Base-by-base conservation (phyloP, 305 asterid species). In the Fraxinus paxiana region DNA sequence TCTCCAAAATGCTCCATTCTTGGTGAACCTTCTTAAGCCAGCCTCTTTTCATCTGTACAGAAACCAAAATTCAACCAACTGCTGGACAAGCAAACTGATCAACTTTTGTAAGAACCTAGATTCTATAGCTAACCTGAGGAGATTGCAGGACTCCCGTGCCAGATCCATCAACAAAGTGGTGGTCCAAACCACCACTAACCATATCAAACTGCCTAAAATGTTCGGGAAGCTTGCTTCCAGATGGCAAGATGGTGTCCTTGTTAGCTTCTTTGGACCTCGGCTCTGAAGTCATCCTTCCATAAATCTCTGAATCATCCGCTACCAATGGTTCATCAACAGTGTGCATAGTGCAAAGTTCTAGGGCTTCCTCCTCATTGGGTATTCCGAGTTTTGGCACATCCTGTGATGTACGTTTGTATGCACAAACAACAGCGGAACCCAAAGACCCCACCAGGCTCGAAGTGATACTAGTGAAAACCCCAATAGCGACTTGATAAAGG, bases 1-100 rank as follows among this genome's bases (percentile, higher is more conserved):
- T 91, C 86, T 89, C 88, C 82, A 96, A 89, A 87, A 91, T 89
- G 87, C 88, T 87, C 99, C 99, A 96, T 89, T 96, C 99, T 87
- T 91, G 89, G 81, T 91, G 92, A 78, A 96, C 92, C 89, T 87
- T 92, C 89, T 90, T 96, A 81, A 90, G 83, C 98, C 99, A 96
- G 78, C 89, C 75, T 87, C 90, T 83, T 84, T 83, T 93, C 74
- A 89, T 82, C 98, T 94, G 90, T 72, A 77, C 56, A 63, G 18
- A 77, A 38, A 77, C 37, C 28, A 75, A 82, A 77, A 65, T 26
- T 81, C 51, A 78, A 71, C 73, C 73, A 65, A 65, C 30, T 31
- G 33, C 33, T n/a, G 35, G 63, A 76, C 28, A 67, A 22, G 79
- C 70, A 5, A 51, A 65, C 54, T 9, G 20, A 17, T 20, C 2